Evolutionary conservation across 169 alveolate genomes (phyloP), one percentile per base, ranked within the genome.

Genomic region (Eimeria praecox): DNA sequence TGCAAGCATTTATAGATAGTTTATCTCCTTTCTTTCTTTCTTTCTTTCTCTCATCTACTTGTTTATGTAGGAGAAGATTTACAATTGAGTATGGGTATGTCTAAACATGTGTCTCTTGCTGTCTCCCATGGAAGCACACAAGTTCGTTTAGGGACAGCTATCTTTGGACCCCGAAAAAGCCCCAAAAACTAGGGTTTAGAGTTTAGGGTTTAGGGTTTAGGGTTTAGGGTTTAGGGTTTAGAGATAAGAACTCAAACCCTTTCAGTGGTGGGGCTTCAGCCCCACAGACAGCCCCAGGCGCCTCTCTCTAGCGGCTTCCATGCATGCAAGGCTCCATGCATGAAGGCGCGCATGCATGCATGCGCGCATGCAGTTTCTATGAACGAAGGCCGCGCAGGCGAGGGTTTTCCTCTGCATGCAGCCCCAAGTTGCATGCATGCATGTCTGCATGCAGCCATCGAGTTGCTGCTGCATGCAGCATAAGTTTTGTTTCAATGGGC

Each of bases 21-120:
- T 56, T 52, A 9, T 9, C 14, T 52, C 14, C 8, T 56, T 56
- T 56, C 8, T 56, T 56, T 56, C 5, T 56, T 56, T 56, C 8
- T 56, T 56, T 56, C 5, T 56, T 56, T 56, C 8, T 56, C n/a
- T 56, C 9, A n/a, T 69, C n/a, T 69, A 30, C n/a, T 69, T 69
- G 46, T 69, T 69, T 44, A n/a, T n/a, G 49, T 27, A 64, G 94
- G 54, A 44, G 83, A 83, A 35, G 62, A 24, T 5, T 42, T 94
- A 46, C 85, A 94, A n/a, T 78, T 94, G 75, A 94, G 96, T 82
- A 94, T 94, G 96, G 96, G 96, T 10, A 98, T 98, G 95, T 97
- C 98, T 30, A 97, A 97, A 49, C 99, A 98, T 90, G 97, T 95
- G 97, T 97, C 97, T 82, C 96, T 95, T 33, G 99, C 99, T n/a